phyloP scores from a whole-genome alignment of 371 early-diverging fungal species.

The Mucor circinelloides region DNA sequence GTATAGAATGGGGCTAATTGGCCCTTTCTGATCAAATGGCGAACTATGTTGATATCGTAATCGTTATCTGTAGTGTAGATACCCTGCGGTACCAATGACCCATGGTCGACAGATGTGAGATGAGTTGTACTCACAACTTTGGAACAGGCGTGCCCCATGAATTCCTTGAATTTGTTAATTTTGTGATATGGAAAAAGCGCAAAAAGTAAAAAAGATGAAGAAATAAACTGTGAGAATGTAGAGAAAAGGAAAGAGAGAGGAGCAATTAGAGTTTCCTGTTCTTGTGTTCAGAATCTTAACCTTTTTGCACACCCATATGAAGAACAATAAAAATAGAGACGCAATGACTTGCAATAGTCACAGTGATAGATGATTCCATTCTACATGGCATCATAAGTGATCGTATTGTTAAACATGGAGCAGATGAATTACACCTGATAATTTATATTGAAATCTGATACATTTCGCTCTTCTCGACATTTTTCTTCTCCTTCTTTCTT shows the following conservation, averaged over 20 bases:
- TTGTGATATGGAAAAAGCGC: neutral
- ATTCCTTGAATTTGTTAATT: neutral
- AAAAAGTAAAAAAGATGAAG: neutral
- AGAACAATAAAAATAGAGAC: neutral
- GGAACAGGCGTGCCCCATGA: slow-evolving; percentile 18
- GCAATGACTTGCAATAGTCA: neutral
- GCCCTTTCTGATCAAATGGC: slow-evolving; percentile 68
- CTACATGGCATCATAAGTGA: neutral
- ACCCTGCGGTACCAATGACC: slow-evolving; percentile 66
- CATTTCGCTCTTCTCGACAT: neutral
- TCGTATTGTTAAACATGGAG: neutral
- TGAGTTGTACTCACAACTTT: neutral
- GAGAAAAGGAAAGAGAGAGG: neutral
- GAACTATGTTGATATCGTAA: slow-evolving; percentile 72
- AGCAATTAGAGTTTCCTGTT: neutral
- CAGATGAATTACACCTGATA: neutral
- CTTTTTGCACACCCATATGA: neutral
- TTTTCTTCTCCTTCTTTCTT: neutral
- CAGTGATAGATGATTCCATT: neutral
- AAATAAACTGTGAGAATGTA: neutral
- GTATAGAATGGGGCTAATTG: slow-evolving; percentile 85
- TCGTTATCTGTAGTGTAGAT: slow-evolving; percentile 65
- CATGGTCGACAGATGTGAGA: slow-evolving; percentile 54
- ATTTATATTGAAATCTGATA: neutral
- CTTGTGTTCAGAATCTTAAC: neutral